Evolutionary conservation across 495 filamentous ascomycete species (phyloP).

Genomic region (Niebla homalea): DNA sequence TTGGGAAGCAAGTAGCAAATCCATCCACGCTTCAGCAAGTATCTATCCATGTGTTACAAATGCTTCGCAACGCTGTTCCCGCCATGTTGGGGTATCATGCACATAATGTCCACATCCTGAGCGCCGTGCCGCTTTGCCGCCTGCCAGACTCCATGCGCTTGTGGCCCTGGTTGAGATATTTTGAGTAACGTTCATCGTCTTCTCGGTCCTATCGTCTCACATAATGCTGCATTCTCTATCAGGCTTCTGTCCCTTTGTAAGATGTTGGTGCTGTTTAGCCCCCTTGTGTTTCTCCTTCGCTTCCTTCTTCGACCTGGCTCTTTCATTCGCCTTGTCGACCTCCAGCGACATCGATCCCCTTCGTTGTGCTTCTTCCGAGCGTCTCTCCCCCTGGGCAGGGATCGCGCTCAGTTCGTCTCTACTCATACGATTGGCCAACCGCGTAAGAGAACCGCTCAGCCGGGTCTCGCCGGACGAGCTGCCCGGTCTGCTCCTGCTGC

Average conservation of each 20-base stretch:
- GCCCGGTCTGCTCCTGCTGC: slow-evolving; percentile 49
- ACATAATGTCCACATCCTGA: too few relatives aligned
- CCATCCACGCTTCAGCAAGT: too few relatives aligned
- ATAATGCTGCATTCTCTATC: slow-evolving; percentile 62
- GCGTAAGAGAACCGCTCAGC: slow-evolving; percentile 52
- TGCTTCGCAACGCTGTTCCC: background rate
- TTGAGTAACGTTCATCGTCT: too few relatives aligned
- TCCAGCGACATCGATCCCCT: slow-evolving; percentile 16
- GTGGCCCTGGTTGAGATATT: too few relatives aligned
- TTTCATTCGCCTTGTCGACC: slow-evolving; percentile 24
- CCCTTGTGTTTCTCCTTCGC: slow-evolving; percentile 20
- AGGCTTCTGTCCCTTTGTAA: slow-evolving; percentile 33
- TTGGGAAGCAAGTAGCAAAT: too few relatives aligned
- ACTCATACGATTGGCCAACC: slow-evolving; percentile 43
- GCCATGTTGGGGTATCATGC: background rate
- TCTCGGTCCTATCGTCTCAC: too few relatives aligned
- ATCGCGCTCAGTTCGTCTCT: slow-evolving; percentile 26
- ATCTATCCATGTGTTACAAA: too few relatives aligned
- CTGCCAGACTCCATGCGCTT: too few relatives aligned
- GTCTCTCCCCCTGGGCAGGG: slow-evolving; percentile 6
- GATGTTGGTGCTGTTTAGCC: slow-evolving; percentile 28
- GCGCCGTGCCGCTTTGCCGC: too few relatives aligned
- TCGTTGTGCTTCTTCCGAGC: background rate
- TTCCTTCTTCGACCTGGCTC: slow-evolving; percentile 32
- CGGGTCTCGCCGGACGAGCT: slow-evolving; percentile 56